Evolutionary conservation across 1,284 basidiomycete genomes (phyloP).

Genomic region (Melampsora americana): DNA sequence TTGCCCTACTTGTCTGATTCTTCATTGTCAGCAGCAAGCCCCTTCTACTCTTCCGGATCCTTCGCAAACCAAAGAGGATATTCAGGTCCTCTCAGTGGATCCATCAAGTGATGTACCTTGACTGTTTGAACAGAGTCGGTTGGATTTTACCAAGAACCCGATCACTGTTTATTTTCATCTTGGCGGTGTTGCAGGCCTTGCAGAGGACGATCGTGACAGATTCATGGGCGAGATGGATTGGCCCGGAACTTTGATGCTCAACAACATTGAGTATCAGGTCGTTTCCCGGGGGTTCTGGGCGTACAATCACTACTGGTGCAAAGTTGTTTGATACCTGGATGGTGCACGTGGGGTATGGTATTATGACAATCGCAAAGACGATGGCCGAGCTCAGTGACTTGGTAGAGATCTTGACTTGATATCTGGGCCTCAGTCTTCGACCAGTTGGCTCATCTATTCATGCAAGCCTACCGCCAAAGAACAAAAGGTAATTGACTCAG

Average conservation of each 20-base stretch:
- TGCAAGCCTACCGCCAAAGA: background rate
- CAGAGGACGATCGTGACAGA: background rate
- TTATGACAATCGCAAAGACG: background rate
- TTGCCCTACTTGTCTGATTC: too few relatives aligned
- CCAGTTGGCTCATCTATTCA: background rate
- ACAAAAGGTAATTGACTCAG: background rate
- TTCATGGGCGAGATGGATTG: background rate
- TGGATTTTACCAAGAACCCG: background rate
- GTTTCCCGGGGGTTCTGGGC: background rate
- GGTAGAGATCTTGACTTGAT: background rate
- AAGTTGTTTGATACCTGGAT: background rate
- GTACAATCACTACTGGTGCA: background rate
- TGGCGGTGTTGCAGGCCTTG: background rate
- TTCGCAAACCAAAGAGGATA: too few relatives aligned
- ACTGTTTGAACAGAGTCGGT: background rate
- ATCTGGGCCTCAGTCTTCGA: background rate
- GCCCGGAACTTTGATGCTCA: background rate
- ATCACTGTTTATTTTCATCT: background rate
- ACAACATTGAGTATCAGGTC: background rate
- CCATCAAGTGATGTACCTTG: background rate
- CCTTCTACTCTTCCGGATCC: too few relatives aligned
- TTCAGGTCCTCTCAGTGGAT: too few relatives aligned
- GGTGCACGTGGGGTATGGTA: background rate
- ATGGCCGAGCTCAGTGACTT: background rate
- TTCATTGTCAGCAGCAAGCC: too few relatives aligned